These are phyloP conservation scores for Cladobotryum protrusum DNA, from an alignment of 2,329 filamentous ascomycete species.

Conservation along the genomic window DNA sequence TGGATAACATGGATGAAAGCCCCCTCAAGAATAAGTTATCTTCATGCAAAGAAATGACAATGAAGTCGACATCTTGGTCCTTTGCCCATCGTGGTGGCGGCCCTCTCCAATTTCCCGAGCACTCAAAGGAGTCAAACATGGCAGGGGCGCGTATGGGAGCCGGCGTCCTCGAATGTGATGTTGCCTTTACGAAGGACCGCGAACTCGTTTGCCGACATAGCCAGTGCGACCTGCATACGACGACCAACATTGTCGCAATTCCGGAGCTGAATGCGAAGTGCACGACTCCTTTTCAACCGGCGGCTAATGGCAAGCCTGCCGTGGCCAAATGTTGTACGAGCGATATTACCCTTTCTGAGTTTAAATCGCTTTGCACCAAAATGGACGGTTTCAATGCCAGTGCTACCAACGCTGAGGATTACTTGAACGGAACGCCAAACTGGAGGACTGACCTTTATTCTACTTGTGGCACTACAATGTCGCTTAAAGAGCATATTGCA, in stretches of 20 bases:
- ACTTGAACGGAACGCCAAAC: constrained; percentile 50
- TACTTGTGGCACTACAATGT: constrained; percentile 56
- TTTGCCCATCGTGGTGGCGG: constrained; percentile 59
- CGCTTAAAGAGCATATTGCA: constrained; percentile 56
- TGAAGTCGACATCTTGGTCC: constrained; percentile 48
- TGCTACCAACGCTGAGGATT: constrained; percentile 52
- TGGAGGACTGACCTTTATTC: constrained; percentile 63
- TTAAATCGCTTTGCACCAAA: constrained; percentile 61
- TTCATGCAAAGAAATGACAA: constrained; percentile 49
- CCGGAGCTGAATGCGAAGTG: constrained; percentile 60
- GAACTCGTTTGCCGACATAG: constrained; percentile 63
- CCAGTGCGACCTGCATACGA: constrained; percentile 62
- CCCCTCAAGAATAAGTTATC: constrained; percentile 54
- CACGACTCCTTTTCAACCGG: constrained; percentile 53
- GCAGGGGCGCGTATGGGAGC: constrained; percentile 63
- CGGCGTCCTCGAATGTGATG: constrained; percentile 62
- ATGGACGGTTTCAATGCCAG: constrained; percentile 59
- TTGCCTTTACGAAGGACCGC: constrained; percentile 58
- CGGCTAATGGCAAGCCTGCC: constrained; percentile 43
- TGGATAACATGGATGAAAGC: constrained; percentile 56
- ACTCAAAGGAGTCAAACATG: constrained; percentile 52
- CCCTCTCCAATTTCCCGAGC: constrained; percentile 58
- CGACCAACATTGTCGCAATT: constrained; percentile 58
- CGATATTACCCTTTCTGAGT: constrained; percentile 63
- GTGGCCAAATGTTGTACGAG: constrained; percentile 64